These are phyloP conservation scores for Cymbidium sinense DNA, from an alignment of 106 monocot genomes.

Conservation along the genomic window DNA sequence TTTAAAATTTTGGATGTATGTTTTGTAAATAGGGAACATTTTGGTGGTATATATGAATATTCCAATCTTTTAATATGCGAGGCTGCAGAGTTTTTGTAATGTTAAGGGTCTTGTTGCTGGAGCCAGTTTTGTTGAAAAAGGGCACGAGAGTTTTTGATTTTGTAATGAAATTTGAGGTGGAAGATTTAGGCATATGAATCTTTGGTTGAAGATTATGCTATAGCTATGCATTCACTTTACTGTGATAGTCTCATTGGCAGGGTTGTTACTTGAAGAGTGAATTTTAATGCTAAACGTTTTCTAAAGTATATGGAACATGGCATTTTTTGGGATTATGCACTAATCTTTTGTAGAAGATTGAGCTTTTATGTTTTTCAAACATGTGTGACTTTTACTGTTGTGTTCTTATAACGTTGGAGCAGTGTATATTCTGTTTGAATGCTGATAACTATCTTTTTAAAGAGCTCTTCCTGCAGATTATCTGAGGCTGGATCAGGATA, in stretches of 20 bases:
- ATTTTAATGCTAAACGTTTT: neutral
- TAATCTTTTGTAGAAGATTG: neutral
- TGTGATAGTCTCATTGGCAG: neutral
- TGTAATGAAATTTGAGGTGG: too few relatives aligned
- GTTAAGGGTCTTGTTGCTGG: too few relatives aligned
- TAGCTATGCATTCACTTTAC: neutral
- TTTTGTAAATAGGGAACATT: too few relatives aligned
- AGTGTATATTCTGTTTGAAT: neutral
- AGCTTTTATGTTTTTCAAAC: neutral
- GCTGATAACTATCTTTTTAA: constrained; percentile 26
- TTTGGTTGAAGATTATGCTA: neutral
- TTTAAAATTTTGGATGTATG: too few relatives aligned
- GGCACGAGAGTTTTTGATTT: too few relatives aligned
- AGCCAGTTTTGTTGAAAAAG: neutral
- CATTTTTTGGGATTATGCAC: neutral
- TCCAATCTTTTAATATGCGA: too few relatives aligned
- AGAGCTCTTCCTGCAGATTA: constrained; percentile 86
- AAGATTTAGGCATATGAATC: neutral
- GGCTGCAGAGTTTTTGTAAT: too few relatives aligned
- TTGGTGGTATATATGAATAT: too few relatives aligned
- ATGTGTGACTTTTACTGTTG: neutral
- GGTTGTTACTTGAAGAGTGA: neutral
- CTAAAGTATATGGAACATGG: neutral
- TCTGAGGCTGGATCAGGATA: constrained; percentile 94
- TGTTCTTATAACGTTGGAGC: neutral